phyloP scores from a whole-genome alignment of 192 early-diverging fungal species.

The Linnemannia schmuckeri region DNA sequence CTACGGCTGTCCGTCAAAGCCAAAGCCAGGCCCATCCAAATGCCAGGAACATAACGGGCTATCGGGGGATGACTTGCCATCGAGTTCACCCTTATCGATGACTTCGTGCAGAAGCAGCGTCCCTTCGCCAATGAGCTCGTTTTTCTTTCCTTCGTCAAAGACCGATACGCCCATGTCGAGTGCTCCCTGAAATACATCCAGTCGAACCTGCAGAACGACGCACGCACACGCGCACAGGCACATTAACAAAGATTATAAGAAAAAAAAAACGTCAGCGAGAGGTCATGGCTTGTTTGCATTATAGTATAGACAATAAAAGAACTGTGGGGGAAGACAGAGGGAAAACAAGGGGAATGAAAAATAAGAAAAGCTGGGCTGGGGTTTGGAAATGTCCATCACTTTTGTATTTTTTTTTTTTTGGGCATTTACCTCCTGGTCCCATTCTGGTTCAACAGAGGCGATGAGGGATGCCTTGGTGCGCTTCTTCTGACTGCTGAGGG shows the following conservation, averaged over 20 bases:
- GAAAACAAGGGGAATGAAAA: neutral
- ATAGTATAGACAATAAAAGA: neutral
- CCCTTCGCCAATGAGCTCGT: slow-evolving; percentile 51
- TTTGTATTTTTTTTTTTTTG: neutral
- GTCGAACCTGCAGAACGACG: slow-evolving; percentile 22
- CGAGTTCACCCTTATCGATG: slow-evolving; percentile 52
- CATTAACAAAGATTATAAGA: neutral
- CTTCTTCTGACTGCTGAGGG: slow-evolving; percentile 40
- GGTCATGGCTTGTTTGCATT: neutral
- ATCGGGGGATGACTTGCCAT: slow-evolving; percentile 27
- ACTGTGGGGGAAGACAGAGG: neutral
- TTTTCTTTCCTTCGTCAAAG: slow-evolving; percentile 42
- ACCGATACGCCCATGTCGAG: slow-evolving; percentile 39
- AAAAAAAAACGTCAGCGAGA: neutral
- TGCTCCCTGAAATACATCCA: slow-evolving; percentile 44
- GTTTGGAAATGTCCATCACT: neutral
- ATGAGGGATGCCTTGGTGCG: slow-evolving; percentile 51
- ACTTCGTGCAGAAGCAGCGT: slow-evolving; percentile 44
- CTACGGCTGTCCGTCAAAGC: neutral
- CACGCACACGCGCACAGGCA: neutral
- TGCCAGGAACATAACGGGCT: neutral
- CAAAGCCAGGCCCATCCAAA: neutral
- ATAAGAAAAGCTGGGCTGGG: neutral
- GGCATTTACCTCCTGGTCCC: slow-evolving; percentile 51
- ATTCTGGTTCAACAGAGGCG: slow-evolving; percentile 51